Evolutionary conservation across 2,329 filamentous ascomycete genomes (phyloP).

Genomic region (Drechslerella dactyloides): DNA sequence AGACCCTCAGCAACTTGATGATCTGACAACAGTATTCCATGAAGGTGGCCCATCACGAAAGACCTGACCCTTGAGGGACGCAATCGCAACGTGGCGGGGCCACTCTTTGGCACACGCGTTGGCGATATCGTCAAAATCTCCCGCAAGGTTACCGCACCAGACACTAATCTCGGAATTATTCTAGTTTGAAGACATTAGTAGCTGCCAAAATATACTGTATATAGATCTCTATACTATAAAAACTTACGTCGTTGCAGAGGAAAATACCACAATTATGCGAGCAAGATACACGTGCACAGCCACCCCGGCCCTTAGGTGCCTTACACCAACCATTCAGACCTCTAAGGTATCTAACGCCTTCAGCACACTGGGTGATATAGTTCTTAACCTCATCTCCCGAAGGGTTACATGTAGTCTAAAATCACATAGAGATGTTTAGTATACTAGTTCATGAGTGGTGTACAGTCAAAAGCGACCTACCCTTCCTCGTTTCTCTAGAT

Average conservation of each 20-base stretch:
- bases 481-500: background rate
- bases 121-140: constrained; percentile 4
- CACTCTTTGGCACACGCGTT: background rate
- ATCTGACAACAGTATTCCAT: constrained; percentile 7
- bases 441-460: background rate
- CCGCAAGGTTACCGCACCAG: constrained; percentile 6
- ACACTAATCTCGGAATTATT: constrained; percentile 4
- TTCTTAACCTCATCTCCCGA: background rate
- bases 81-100: background rate
- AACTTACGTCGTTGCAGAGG: background rate
- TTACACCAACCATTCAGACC: background rate
- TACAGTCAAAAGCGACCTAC: background rate
- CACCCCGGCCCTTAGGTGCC: background rate
- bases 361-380: background rate
- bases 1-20: background rate
- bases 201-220: constrained; percentile 2
- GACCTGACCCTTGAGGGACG: constrained; percentile 3
- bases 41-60: constrained; percentile 7
- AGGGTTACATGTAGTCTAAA: background rate
- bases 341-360: background rate
- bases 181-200: constrained; percentile 6
- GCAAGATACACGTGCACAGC: background rate
- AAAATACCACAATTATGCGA: background rate
- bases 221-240: background rate
- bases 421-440: background rate